Evolutionary conservation across 2,329 filamentous ascomycete species (phyloP).

Genomic region (Fusarium sp.): DNA sequence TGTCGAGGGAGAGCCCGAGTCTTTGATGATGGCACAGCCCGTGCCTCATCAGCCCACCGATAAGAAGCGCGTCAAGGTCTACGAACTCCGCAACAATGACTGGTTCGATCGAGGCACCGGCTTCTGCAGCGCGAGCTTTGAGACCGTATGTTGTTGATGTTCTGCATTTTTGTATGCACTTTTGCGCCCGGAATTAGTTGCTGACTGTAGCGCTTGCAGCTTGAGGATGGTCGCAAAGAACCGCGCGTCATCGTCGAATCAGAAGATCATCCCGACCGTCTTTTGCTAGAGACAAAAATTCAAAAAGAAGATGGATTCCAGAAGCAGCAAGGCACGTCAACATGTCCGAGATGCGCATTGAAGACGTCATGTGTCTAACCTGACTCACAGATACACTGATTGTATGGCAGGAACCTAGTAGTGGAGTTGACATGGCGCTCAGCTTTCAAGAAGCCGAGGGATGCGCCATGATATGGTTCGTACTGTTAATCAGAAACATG

Average conservation of each 20-base stretch:
- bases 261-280: constrained; percentile 86
- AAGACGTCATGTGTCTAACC: constrained; percentile 40
- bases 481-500: constrained; percentile 4
- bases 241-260: constrained; percentile 91
- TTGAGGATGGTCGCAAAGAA: constrained; percentile 75
- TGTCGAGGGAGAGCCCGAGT: constrained; percentile 65
- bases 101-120: constrained; percentile 98
- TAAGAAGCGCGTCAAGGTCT: constrained; percentile 92
- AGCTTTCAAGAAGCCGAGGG: constrained; percentile 98
- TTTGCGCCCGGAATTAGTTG: constrained; percentile 15
- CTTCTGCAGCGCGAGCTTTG: constrained; percentile 84
- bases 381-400: constrained; percentile 84
- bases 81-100: constrained; percentile 97
- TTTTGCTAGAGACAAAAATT: constrained; percentile 89
- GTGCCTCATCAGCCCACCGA: constrained; percentile 75
- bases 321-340: constrained; percentile 86
- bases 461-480: constrained; percentile 89
- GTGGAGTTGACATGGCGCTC: constrained; percentile 93
- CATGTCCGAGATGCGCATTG: constrained; percentile 1
- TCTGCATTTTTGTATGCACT: constrained; percentile 1
- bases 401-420: constrained; percentile 90
- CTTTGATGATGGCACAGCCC: constrained; percentile 76
- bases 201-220: constrained; percentile 51
- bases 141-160: constrained; percentile 68
- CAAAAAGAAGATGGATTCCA: constrained; percentile 95